A percentile compares a stretch with the other conserved stretches of the same genome.
phyloP scores from a whole-genome alignment of 257 asterid genomes.

The Handroanthus guayacan region DNA sequence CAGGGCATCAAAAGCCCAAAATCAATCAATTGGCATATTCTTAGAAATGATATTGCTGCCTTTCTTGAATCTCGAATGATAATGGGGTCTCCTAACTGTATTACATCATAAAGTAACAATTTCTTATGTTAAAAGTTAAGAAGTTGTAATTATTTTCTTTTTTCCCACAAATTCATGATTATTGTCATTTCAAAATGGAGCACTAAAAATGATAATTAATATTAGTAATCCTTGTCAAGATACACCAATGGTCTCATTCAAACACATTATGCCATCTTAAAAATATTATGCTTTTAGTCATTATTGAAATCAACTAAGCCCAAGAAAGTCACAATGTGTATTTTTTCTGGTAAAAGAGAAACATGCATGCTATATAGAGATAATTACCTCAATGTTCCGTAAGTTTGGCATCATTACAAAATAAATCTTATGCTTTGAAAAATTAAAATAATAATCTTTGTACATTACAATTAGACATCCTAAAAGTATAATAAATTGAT shows the following conservation, averaged over 20 bases:
- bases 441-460: too few relatives aligned
- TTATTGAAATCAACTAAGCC: neutral
- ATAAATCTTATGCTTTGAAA: too few relatives aligned
- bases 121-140: neutral
- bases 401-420: too few relatives aligned
- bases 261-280: neutral
- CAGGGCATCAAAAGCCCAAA: neutral
- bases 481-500: too few relatives aligned
- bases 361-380: neutral
- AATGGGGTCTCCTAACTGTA: slow-evolving; percentile 25
- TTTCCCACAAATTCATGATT: slow-evolving; percentile 10
- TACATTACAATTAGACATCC: too few relatives aligned
- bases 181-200: slow-evolving; percentile 19
- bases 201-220: slow-evolving; percentile 22
- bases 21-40: neutral
- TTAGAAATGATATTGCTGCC: neutral
- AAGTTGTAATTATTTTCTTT: neutral
- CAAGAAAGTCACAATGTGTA: neutral
- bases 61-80: slow-evolving; percentile 8
- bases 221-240: neutral
- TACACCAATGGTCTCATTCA: slow-evolving; percentile 9
- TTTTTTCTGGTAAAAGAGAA: neutral
- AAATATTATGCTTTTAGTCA: neutral
- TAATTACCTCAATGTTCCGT: neutral
- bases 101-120: slow-evolving; percentile 4